A percentile compares a stretch with the other conserved stretches of the same genome.
Evolutionary conservation across 345 rosid species (phyloP).

Genomic region (Dovyalis caffra): DNA sequence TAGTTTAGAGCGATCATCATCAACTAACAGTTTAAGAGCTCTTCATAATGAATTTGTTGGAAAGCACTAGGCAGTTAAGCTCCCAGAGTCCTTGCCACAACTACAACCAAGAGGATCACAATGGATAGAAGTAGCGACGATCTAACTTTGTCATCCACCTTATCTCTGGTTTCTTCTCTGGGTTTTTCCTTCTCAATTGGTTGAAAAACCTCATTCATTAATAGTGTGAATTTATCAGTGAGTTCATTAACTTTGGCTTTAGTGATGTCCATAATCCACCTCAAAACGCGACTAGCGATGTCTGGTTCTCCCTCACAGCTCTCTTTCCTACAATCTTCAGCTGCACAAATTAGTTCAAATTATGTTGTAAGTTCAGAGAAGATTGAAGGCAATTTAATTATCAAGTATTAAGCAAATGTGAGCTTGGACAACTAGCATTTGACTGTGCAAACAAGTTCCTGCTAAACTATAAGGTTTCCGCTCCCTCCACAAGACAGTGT

Average conservation of each 20-base stretch:
- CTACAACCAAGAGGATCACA: conserved; percentile 41
- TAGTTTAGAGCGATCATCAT: background rate
- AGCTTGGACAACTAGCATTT: background rate
- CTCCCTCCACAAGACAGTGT: background rate
- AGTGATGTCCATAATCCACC: conserved; percentile 39
- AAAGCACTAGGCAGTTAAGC: background rate
- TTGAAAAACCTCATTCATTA: conserved; percentile 32
- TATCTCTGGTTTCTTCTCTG: conserved; percentile 13
- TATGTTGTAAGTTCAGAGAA: background rate
- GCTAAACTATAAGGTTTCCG: background rate
- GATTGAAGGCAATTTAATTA: background rate
- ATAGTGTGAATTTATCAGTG: conserved; percentile 27
- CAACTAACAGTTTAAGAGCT: too few relatives aligned
- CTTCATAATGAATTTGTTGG: too few relatives aligned
- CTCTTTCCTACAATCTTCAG: conserved; percentile 8
- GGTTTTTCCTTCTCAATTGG: conserved; percentile 6
- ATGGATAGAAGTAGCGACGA: conserved; percentile 48
- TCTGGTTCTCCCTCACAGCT: conserved; percentile 18
- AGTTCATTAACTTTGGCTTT: conserved; percentile 37
- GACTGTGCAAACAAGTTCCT: background rate
- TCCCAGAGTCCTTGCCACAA: conserved; percentile 24
- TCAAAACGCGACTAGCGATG: conserved; percentile 4
- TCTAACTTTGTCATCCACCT: conserved; percentile 27
- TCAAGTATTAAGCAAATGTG: background rate
- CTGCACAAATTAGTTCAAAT: conserved; percentile 16